Percentiles rank a stretch among this genome's conserved stretches.
Conservation (phyloP, 305 asterid genomes). For the Rubia tinctorum region DNA sequence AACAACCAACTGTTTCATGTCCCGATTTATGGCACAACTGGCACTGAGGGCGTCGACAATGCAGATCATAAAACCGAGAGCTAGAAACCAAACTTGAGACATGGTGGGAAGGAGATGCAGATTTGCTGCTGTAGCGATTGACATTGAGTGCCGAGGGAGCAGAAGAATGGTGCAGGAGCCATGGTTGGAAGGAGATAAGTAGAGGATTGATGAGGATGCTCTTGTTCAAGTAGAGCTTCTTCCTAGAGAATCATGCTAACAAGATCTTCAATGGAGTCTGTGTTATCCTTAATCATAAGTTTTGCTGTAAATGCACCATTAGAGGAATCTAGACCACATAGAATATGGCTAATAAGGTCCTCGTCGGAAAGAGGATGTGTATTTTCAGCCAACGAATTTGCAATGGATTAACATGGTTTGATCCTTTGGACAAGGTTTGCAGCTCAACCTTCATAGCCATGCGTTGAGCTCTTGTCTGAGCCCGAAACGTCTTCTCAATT, state of each 20-base stretch:
- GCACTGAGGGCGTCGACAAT: not conserved
- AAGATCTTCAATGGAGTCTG: no score
- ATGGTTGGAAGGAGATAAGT: no score
- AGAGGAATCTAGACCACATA: no score
- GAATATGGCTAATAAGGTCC: no score
- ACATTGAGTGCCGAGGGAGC: not conserved
- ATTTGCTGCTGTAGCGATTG: not conserved
- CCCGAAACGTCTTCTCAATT: not conserved
- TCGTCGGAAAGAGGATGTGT: not conserved
- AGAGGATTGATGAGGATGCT: not conserved
- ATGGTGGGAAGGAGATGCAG: not conserved
- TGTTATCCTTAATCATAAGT: no score
- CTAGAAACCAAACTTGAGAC: not conserved
- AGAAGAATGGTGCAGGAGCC: not conserved
- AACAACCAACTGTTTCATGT: not conserved
- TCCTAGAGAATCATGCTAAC: not conserved
- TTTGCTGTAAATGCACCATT: no score
- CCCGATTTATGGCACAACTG: not conserved
- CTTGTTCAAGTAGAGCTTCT: not conserved
- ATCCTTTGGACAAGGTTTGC: not conserved
- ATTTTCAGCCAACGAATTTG: not conserved
- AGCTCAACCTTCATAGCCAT: not conserved
- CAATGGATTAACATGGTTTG: not conserved
- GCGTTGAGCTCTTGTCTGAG: constrained; percentile 2
- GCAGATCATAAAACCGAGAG: not conserved